Conservation (phyloP, 805 yeast species). For the Teunomyces funiuensis region DNA sequence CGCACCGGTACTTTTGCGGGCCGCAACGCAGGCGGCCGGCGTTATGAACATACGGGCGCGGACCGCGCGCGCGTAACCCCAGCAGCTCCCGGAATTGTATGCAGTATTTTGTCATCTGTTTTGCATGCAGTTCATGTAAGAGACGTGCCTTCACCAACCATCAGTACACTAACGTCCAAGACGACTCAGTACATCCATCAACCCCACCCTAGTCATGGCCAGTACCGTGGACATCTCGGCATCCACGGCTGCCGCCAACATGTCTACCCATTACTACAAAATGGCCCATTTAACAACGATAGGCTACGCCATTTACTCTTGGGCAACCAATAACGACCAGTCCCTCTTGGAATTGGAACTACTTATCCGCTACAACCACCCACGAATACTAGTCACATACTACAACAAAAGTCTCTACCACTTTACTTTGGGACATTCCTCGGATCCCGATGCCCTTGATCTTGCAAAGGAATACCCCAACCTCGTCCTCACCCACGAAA, state of each 20-base stretch:
- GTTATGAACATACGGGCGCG: too few relatives aligned
- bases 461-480: conserved; percentile 23
- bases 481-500: conserved; percentile 22
- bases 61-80: too few relatives aligned
- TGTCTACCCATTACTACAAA: conserved; percentile 40
- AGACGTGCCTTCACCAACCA: too few relatives aligned
- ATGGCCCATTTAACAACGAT: conserved; percentile 36
- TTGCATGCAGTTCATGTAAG: too few relatives aligned
- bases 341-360: conserved; percentile 41
- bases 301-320: conserved; percentile 29
- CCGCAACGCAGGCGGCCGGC: too few relatives aligned
- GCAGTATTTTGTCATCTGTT: too few relatives aligned
- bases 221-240: not conserved
- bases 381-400: conserved; percentile 39
- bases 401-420: conserved; percentile 40
- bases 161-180: too few relatives aligned
- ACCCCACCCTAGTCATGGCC: not conserved
- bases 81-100: too few relatives aligned
- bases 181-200: too few relatives aligned
- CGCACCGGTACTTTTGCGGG: too few relatives aligned
- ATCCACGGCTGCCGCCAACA: conserved; percentile 19
- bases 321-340: conserved; percentile 33
- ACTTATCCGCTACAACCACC: conserved; percentile 33
- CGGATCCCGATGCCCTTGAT: conserved; percentile 11
- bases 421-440: conserved; percentile 31